Percentiles rank a stretch among this genome's conserved stretches.
phyloP scores from a whole-genome alignment of 108 stramenopile genomes.

The Fragilaria crotonensis region DNA sequence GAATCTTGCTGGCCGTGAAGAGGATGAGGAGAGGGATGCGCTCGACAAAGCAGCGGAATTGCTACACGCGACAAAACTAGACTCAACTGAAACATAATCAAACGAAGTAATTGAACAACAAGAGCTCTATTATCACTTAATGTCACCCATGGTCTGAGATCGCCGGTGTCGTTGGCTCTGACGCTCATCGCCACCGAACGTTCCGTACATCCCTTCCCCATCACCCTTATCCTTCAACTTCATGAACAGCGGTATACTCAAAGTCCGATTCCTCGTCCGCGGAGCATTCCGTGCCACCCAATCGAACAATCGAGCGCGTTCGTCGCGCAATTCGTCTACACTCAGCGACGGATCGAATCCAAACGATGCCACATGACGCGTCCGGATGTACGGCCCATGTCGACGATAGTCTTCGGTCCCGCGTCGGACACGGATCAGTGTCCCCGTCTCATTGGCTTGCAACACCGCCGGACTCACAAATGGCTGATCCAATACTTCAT shows the following conservation, averaged over 20 bases:
- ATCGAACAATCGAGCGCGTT: conserved; percentile 34
- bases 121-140: too few relatives aligned
- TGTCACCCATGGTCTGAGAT: too few relatives aligned
- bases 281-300: conserved; percentile 28
- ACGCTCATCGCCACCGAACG: too few relatives aligned
- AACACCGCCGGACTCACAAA: conserved; percentile 52
- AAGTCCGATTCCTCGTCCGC: conserved; percentile 3
- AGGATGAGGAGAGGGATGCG: conserved; percentile 81
- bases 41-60: too few relatives aligned
- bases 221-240: background rate
- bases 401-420: conserved; percentile 18
- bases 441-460: conserved; percentile 57
- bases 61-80: too few relatives aligned
- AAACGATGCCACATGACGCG: conserved; percentile 33
- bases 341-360: conserved; percentile 58
- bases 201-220: conserved; percentile 1
- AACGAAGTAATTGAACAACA: too few relatives aligned
- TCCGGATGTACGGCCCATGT: conserved; percentile 27
- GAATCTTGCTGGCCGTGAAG: conserved; percentile 39
- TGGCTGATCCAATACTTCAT: conserved; percentile 10
- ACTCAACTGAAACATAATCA: too few relatives aligned
- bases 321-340: conserved; percentile 24
- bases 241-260: conserved; percentile 5
- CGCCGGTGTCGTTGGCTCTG: too few relatives aligned
- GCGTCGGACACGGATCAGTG: conserved; percentile 23